phyloP scores from a whole-genome alignment of 2,329 filamentous ascomycete species.

The Thelonectria rubi region DNA sequence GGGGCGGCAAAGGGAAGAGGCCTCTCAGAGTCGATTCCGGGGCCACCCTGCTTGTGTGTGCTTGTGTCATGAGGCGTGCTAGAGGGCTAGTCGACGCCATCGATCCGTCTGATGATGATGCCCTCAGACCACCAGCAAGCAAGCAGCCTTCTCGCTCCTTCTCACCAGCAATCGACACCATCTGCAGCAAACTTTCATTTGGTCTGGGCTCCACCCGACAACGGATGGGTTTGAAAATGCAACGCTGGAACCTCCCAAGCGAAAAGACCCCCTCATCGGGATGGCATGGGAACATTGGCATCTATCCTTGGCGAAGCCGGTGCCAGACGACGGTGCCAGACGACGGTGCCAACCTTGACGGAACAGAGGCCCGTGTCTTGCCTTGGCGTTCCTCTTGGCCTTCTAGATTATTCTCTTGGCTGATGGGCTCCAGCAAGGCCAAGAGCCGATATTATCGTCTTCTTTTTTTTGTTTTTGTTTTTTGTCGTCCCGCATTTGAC shows the following conservation, averaged over 20 bases:
- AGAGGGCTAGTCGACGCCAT: background rate
- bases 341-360: background rate
- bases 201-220: background rate
- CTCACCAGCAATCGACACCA: background rate
- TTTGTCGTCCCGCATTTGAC: conserved; percentile 10
- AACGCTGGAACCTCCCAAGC: background rate
- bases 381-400: conserved; percentile 12
- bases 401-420: conserved; percentile 22
- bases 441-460: too few relatives aligned
- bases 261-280: background rate
- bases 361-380: background rate
- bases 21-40: background rate
- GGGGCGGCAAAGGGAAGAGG: background rate
- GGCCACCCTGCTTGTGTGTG: background rate
- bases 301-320: background rate
- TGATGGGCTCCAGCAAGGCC: too few relatives aligned
- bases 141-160: too few relatives aligned
- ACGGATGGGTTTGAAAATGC: background rate
- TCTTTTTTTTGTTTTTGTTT: too few relatives aligned
- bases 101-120: background rate
- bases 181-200: background rate
- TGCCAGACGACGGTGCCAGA: background rate
- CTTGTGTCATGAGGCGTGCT: background rate
- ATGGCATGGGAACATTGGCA: background rate
- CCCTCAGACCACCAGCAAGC: background rate